Evolutionary conservation across 2,329 filamentous ascomycete species (phyloP), one percentile per base, ranked within the genome.

Genomic region (Trichoderma cornu-damae): DNA sequence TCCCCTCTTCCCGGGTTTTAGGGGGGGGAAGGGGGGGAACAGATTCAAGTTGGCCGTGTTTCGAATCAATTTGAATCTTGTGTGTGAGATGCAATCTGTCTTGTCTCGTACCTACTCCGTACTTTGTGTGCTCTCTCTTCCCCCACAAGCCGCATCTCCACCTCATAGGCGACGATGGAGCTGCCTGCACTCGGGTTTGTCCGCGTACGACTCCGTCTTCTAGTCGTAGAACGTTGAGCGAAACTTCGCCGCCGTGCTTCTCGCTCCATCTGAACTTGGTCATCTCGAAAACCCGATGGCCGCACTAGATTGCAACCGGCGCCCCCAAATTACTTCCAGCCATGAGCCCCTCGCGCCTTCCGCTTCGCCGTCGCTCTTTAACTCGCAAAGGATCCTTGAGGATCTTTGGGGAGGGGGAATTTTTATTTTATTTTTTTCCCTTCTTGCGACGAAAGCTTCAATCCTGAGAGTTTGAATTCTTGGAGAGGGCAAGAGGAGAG

Each of bases 201-300:
- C 38, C 50, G 38, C 30, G 14, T n/a, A 28, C 50, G 38, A 35
- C 50, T 44, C 50, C 50, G 32, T 44, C 50, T 6, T 44, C 38
- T 22, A 34, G 38, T 37, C 20, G 52, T 55, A 47, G 52, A 24
- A 46, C 20, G 52, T 55, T 55, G 52, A 24, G 52, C 52, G 52
- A 55, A 47, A 47, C 52, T 55, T 55, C 42, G 42, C 52, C 52
- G 52, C 24, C 30, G 24, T 24, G 32, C 26, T 22, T 40, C n/a
- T 38, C 35, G 50, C 50, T 53, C 50, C 50, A 35, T 53, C 38
- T 35, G 18, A 43, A 44, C 28, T 53, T 28, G 50, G n/a, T 43
- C 40, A 44, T 44, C 38, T 35, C 20, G 28, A 26, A 50, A 37
- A 18, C 20, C 6, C 28, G 12, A 35, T 37, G 32, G 32, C n/a